Base-by-base conservation (phyloP, 176 grass and related monocot species). In the Eremochloa ophiuroides region DNA sequence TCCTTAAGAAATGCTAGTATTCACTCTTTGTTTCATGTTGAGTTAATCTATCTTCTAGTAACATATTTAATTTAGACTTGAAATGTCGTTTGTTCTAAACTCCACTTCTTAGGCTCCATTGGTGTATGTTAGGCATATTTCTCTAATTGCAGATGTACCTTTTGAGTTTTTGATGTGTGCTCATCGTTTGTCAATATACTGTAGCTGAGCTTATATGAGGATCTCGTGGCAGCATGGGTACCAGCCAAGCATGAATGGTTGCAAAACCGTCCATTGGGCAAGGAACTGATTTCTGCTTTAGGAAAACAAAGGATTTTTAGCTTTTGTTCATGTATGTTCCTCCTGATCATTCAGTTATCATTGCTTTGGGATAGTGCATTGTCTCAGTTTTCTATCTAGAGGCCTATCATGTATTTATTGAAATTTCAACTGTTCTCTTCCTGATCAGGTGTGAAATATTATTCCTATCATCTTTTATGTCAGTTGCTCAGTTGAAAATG, bases 141-240 rank as follows among this genome's bases (percentile, higher is more conserved):
- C 38, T 67, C 44, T 66, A n/a, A 14, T 35, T 43, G 35, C 25
- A 23, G 14, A 76, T 80, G 33, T 28, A 6, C 18, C 23, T 83
- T 84, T 15, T 66, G 43, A 42, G 1, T 26, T 76, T 58, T 76
- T 12, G 23, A 69, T 77, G 8, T 51, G 14, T 35, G 42, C 37
- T 86, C 20, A 81, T 85, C n/a, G 51, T 59, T 91, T 80, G 10
- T 47, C 33, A 81, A 89, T 74, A 72, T 73, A 63, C 40, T 98
- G 84, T 92, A 94, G 95, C 71, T 98, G 84, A 98, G 95, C 83
- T 91, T 94, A 87, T 94, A 98, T 65, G 95, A 98, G 87, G 92
- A 98, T 89, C 85, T 98, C 79, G 85, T 98, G 65, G 88, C 95
- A 13, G 88, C 90, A 81, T 94, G 92, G 88, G 95, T 98, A 67